Percentiles rank a stretch among this genome's conserved stretches.
Evolutionary conservation across 1,284 basidiomycete species (phyloP).

Genomic region (Xerocomus amazonicus): DNA sequence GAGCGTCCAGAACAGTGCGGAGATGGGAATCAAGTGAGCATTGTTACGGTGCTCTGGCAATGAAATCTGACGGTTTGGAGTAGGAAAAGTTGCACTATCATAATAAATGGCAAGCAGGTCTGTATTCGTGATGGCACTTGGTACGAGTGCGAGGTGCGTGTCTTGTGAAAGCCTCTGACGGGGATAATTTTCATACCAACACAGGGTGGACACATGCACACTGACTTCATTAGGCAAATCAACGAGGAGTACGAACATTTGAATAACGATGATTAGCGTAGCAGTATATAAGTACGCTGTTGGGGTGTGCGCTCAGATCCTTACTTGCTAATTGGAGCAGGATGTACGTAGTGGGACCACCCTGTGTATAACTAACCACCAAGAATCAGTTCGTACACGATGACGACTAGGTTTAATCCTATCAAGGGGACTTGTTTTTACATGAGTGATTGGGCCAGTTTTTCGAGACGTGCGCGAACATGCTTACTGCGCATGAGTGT

Average conservation of each 20-base stretch:
- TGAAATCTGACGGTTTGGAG: constrained; percentile 8
- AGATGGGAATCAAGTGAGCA: constrained; percentile 56
- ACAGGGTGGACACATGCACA: constrained; percentile 69
- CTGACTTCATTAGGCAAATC: constrained; percentile 79
- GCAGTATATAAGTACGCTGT: constrained; percentile 6
- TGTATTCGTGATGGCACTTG: constrained; percentile 79
- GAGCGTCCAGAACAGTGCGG: constrained; percentile 49
- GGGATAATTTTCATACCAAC: constrained; percentile 26
- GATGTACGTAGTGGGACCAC: constrained; percentile 11
- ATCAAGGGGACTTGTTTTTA: constrained; percentile 85
- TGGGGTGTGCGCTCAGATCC: constrained; percentile 6
- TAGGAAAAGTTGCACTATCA: constrained; percentile 82
- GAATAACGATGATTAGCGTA: constrained; percentile 39
- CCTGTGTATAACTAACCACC: constrained; percentile 40
- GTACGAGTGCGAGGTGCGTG: constrained; percentile 80
- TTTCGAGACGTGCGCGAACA: constrained; percentile 21
- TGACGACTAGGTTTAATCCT: constrained; percentile 76
- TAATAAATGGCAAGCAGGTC: constrained; percentile 65
- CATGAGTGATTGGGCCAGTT: constrained; percentile 13
- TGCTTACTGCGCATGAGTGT: constrained; percentile 88
- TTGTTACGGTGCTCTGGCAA: constrained; percentile 6
- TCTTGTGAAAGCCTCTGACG: constrained; percentile 10
- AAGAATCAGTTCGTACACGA: constrained; percentile 75
- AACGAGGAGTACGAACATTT: constrained; percentile 67
- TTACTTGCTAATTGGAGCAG: constrained; percentile 11